Evolutionary conservation across 257 asterid genomes (phyloP).

Genomic region (Scutellaria baicalensis): DNA sequence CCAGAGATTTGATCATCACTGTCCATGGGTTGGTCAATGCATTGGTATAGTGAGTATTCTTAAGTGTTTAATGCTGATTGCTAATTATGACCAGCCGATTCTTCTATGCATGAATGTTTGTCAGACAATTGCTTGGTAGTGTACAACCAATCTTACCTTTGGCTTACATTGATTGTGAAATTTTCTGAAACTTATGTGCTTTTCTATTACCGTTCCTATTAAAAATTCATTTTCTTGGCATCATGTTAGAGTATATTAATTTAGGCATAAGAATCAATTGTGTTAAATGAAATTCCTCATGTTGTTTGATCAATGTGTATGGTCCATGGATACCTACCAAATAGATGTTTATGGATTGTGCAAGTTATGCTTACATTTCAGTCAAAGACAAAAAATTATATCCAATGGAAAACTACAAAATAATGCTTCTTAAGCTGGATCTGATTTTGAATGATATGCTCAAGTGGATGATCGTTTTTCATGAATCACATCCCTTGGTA

Average conservation of each 20-base stretch:
- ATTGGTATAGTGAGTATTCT: constrained; percentile 70
- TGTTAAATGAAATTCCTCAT: not conserved
- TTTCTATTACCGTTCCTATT: not conserved
- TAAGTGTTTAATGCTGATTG: not conserved
- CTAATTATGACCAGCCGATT: not conserved
- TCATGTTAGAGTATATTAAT: not conserved
- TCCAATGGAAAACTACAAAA: not conserved
- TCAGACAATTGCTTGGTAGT: not conserved
- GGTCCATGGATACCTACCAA: not conserved
- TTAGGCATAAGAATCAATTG: not conserved
- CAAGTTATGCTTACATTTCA: not conserved
- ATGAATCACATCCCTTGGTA: not conserved
- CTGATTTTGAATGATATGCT: not conserved
- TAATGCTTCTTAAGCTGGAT: not conserved
- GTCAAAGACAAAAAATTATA: not conserved
- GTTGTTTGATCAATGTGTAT: not conserved
- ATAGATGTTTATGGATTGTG: no score
- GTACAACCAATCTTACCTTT: not conserved
- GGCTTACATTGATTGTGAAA: not conserved
- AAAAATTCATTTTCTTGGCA: not conserved
- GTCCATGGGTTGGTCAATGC: constrained; percentile 97
- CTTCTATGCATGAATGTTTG: not conserved
- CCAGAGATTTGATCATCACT: constrained; percentile 85
- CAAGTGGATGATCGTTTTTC: not conserved
- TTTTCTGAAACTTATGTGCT: not conserved